A percentile compares a stretch with the other conserved stretches of the same genome.
phyloP scores from a whole-genome alignment of 129 eudicot species.

The Glebionis coronaria region DNA sequence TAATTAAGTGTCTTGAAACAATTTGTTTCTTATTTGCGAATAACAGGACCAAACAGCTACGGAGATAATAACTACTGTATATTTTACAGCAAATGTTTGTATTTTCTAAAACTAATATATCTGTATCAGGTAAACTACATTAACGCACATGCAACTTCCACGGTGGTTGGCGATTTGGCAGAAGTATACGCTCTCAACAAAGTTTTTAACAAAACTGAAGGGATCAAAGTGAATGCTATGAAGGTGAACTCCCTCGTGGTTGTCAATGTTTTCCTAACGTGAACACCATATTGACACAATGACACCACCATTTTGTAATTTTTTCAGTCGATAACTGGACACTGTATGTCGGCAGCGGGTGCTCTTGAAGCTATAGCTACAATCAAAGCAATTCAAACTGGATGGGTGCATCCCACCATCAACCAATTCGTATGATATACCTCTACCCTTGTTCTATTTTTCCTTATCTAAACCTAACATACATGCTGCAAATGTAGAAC shows the following conservation, averaged over 20 bases:
- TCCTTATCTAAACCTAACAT: neutral
- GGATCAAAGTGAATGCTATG: constrained; percentile 63
- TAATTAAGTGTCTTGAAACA: too few species aligned
- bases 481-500: neutral
- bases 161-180: constrained; percentile 67
- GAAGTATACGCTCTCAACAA: constrained; percentile 67
- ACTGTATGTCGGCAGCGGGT: constrained; percentile 80
- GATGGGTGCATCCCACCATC: constrained; percentile 54
- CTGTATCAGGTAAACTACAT: constrained; percentile 53
- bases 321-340: constrained; percentile 72
- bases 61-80: too few species aligned
- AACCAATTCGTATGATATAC: constrained; percentile 56
- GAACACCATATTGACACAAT: neutral
- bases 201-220: constrained; percentile 60
- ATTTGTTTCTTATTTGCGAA: too few species aligned
- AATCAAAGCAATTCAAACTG: constrained; percentile 48
- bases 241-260: constrained; percentile 43
- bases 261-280: neutral
- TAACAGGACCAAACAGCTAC: too few species aligned
- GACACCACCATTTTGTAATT: neutral
- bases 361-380: constrained; percentile 80
- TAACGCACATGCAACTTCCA: constrained; percentile 35
- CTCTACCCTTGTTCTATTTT: neutral
- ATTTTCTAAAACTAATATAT: neutral
- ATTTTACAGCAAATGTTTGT: too few species aligned